Conservation (phyloP, 345 rosid species). For the Lumnitzera racemosa region DNA sequence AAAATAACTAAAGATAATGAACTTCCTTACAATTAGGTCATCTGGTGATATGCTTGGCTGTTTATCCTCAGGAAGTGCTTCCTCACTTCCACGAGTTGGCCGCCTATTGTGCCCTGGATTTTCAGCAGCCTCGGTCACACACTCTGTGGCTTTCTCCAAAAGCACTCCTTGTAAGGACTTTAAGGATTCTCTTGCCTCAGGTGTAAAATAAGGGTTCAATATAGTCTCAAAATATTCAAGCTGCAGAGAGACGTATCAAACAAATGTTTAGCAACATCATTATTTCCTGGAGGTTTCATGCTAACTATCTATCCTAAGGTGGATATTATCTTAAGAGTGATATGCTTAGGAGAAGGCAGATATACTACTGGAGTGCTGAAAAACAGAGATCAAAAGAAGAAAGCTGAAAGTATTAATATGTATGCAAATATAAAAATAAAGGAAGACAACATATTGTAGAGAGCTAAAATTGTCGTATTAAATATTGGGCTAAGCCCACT, state of each 20-base stretch:
- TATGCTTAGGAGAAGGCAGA: too few species aligned
- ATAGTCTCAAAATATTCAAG: conserved; percentile 91
- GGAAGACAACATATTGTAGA: too few species aligned
- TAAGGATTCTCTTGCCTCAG: conserved; percentile 71
- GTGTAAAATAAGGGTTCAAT: conserved; percentile 69
- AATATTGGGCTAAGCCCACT: too few species aligned
- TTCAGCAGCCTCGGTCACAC: conserved; percentile 53
- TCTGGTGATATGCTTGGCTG: conserved; percentile 85
- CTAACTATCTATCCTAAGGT: too few species aligned
- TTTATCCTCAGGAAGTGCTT: conserved; percentile 70
- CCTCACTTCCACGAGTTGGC: conserved; percentile 95
- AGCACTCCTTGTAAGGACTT: conserved; percentile 79
- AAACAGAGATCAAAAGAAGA: too few species aligned
- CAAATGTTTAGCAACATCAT: too few species aligned
- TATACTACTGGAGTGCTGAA: too few species aligned
- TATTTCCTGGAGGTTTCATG: too few species aligned
- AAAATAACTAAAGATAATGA: not conserved
- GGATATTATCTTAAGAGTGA: too few species aligned
- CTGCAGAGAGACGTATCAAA: conserved; percentile 32
- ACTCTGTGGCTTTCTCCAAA: conserved; percentile 84
- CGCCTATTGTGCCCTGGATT: conserved; percentile 66
- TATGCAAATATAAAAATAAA: too few species aligned
- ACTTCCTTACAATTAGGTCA: conserved; percentile 70
- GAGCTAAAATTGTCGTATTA: too few species aligned
- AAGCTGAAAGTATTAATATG: too few species aligned